A percentile compares a stretch with the other conserved stretches of the same genome.
phyloP scores from a whole-genome alignment of 1,139 yeast genomes.

The Debaryomyces robertsiae region DNA sequence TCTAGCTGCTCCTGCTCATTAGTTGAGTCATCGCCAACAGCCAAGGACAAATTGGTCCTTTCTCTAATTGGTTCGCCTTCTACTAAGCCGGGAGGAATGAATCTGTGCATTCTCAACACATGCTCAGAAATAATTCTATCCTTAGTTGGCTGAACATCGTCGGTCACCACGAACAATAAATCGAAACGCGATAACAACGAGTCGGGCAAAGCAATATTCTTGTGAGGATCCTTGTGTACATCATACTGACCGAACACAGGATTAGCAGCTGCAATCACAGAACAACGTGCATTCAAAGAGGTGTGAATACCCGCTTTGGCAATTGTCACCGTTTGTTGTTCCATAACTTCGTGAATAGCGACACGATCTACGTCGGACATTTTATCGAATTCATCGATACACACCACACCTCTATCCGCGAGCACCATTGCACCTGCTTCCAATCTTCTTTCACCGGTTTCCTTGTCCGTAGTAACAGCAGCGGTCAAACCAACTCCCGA shows the following conservation, averaged over 20 bases:
- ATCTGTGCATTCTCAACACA: constrained; percentile 92
- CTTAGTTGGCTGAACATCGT: constrained; percentile 82
- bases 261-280: constrained; percentile 97
- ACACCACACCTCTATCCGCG: constrained; percentile 96
- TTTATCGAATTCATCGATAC: constrained; percentile 98
- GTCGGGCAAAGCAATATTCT: constrained; percentile 95
- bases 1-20: constrained; percentile 51
- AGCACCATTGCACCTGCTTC: constrained; percentile 99
- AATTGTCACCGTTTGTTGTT: constrained; percentile 97
- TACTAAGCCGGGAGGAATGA: constrained; percentile 80
- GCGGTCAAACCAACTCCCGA: constrained; percentile 99
- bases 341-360: constrained; percentile 99
- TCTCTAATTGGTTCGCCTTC: constrained; percentile 97
- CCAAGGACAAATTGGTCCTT: constrained; percentile 63
- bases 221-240: constrained; percentile 93
- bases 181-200: constrained; percentile 96
- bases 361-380: constrained; percentile 97
- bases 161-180: constrained; percentile 91
- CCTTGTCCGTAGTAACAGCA: constrained; percentile 94
- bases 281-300: constrained; percentile 93
- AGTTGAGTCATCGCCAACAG: constrained; percentile 73
- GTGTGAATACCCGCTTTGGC: constrained; percentile 99
- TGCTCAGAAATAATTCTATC: constrained; percentile 93
- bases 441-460: constrained; percentile 93
- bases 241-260: constrained; percentile 98